A percentile compares a stretch with the other conserved stretches of the same genome.
These are phyloP conservation scores for Orbilia ellipsospora DNA, from an alignment of 2,329 filamentous ascomycete genomes.

Conservation along the genomic window DNA sequence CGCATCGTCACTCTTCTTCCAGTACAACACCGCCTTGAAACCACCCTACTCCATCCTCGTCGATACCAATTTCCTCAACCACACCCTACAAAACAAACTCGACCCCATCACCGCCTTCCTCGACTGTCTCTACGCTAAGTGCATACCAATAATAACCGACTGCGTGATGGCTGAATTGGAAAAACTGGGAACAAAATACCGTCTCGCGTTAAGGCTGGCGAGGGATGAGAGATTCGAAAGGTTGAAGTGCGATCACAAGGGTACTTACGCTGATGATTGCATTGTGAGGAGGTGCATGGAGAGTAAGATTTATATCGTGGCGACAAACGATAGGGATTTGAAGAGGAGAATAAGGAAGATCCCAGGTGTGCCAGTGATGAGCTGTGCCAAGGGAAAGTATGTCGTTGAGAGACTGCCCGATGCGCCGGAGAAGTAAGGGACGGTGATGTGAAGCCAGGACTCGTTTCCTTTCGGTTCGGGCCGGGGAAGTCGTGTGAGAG, in stretches of 20 bases:
- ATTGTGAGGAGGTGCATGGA: constrained; percentile 78
- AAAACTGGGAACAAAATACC: constrained; percentile 88
- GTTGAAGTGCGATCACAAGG: constrained; percentile 89
- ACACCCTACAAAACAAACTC: constrained; percentile 90
- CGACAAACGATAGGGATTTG: constrained; percentile 67
- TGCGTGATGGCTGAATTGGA: constrained; percentile 87
- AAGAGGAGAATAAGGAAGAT: constrained; percentile 87
- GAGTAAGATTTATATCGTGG: constrained; percentile 81
- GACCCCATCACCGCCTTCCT: constrained; percentile 88
- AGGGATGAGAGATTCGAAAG: constrained; percentile 89
- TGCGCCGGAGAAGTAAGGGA: constrained; percentile 73
- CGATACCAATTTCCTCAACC: constrained; percentile 90
- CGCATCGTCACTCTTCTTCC: constrained; percentile 85
- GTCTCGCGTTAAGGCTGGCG: constrained; percentile 85
- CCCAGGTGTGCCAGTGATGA: constrained; percentile 71
- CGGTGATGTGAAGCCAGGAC: background rate
- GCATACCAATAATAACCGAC: constrained; percentile 85
- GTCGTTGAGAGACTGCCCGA: constrained; percentile 91
- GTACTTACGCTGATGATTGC: constrained; percentile 87
- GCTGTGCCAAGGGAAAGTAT: constrained; percentile 61
- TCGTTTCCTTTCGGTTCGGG: background rate
- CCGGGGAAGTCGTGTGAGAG: background rate
- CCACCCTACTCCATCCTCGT: constrained; percentile 84
- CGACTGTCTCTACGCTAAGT: constrained; percentile 93
- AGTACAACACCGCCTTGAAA: constrained; percentile 85